Conservation (phyloP, 768 basidiomycete species). For the Leccinum fibrillosum region DNA sequence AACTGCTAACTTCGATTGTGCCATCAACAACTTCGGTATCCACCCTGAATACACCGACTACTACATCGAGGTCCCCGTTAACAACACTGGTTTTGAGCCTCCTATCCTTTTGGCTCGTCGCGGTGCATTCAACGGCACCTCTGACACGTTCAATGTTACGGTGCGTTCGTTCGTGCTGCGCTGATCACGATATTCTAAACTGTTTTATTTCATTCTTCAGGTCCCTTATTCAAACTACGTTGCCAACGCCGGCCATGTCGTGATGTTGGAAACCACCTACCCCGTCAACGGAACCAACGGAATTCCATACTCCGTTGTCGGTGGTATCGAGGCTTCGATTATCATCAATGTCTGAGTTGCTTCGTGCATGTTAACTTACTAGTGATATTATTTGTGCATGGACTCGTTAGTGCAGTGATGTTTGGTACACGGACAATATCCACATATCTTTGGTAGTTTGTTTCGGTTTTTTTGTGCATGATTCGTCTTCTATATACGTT, state of each 20-base stretch:
- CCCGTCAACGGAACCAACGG: slow-evolving; percentile 14
- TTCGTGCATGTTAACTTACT: neutral
- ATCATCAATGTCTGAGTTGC: slow-evolving; percentile 16
- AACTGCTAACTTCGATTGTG: slow-evolving; percentile 25
- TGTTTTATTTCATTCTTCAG: slow-evolving; percentile 10
- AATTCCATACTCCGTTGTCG: neutral
- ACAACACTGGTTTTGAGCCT: slow-evolving; percentile 31
- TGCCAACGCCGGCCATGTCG: slow-evolving; percentile 4
- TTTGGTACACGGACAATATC: no score
- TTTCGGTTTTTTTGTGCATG: no score
- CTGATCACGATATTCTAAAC: no score
- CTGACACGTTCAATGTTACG: neutral
- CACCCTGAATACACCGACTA: slow-evolving; percentile 29
- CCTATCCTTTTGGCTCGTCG: slow-evolving; percentile 24
- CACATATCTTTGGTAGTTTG: no score
- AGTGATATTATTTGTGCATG: no score
- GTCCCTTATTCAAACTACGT: slow-evolving; percentile 23
- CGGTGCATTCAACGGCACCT: neutral
- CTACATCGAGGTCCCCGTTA: slow-evolving; percentile 32
- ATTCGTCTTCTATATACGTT: no score
- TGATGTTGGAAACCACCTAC: slow-evolving; percentile 25
- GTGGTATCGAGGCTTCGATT: slow-evolving; percentile 3
- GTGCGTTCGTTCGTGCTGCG: neutral
- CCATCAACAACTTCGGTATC: slow-evolving; percentile 16
- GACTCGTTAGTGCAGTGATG: no score